Evolutionary conservation across 345 rosid species (phyloP).

Genomic region (Salix purpurea): DNA sequence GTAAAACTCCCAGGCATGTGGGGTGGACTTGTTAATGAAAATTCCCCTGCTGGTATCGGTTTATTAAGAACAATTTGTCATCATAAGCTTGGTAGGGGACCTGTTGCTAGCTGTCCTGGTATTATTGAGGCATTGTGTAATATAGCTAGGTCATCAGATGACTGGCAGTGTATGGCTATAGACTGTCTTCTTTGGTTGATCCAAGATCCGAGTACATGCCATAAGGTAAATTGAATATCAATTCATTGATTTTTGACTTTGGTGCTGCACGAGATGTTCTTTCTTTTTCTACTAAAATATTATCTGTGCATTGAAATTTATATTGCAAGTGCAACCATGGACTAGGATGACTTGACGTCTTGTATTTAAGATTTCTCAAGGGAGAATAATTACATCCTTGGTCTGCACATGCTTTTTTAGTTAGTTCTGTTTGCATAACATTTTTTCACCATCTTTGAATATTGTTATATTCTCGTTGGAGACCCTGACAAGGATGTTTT

Average conservation of each 20-base stretch:
- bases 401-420: neutral
- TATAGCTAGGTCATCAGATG: constrained; percentile 95
- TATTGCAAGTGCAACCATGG: neutral
- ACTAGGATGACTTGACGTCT: neutral
- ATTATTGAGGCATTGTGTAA: constrained; percentile 85
- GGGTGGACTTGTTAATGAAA: constrained; percentile 99
- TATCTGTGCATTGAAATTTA: neutral
- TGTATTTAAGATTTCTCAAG: neutral
- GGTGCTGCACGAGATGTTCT: neutral
- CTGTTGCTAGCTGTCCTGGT: constrained; percentile 80
- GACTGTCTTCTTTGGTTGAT: constrained; percentile 98
- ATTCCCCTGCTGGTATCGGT: constrained; percentile 98
- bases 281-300: neutral
- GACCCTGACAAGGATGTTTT: neutral
- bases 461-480: neutral
- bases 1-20: constrained; percentile 91
- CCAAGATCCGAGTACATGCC: constrained; percentile 83
- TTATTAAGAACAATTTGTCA: constrained; percentile 90
- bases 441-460: neutral
- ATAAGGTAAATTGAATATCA: constrained; percentile 46
- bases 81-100: constrained; percentile 89
- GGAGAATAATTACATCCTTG: neutral
- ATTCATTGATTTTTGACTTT: neutral
- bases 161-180: constrained; percentile 98
- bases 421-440: neutral